These are phyloP conservation scores for Salisapilia sapeloensis DNA, from an alignment of 352 stramenopile species.

Conservation along the genomic window DNA sequence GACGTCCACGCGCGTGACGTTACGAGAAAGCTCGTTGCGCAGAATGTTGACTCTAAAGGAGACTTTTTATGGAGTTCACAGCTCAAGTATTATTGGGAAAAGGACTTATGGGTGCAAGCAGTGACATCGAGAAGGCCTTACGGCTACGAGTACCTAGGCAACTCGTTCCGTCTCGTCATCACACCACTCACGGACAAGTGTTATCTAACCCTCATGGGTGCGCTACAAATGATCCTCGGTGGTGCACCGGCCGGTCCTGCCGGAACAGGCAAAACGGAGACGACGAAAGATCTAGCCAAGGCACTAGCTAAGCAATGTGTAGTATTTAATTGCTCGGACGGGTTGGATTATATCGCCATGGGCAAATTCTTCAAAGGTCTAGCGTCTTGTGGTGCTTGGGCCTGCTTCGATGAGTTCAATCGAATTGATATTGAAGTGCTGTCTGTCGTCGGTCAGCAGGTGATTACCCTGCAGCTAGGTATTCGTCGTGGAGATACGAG, in stretches of 20 bases:
- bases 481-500: constrained; percentile 67
- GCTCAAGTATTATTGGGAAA: constrained; percentile 89
- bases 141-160: constrained; percentile 95
- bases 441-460: constrained; percentile 80
- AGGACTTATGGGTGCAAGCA: constrained; percentile 80
- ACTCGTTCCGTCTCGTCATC: constrained; percentile 91
- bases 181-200: constrained; percentile 94
- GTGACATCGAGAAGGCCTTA: constrained; percentile 84
- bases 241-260: constrained; percentile 85
- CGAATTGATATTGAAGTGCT: constrained; percentile 82
- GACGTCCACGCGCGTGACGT: constrained; percentile 94
- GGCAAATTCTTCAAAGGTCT: constrained; percentile 91
- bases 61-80: constrained; percentile 82
- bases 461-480: constrained; percentile 83
- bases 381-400: constrained; percentile 86
- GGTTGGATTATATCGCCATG: constrained; percentile 90
- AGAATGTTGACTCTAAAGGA: constrained; percentile 78
- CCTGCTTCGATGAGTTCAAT: constrained; percentile 85
- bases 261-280: constrained; percentile 91
- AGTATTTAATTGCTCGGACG: constrained; percentile 89
- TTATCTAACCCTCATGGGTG: constrained; percentile 92
- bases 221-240: constrained; percentile 90
- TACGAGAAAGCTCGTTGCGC: constrained; percentile 80
- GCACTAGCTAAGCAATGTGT: constrained; percentile 91
- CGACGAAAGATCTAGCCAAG: constrained; percentile 90